phyloP scores from a whole-genome alignment of 2,329 filamentous ascomycete species.

The Thyridium curvatum region DNA sequence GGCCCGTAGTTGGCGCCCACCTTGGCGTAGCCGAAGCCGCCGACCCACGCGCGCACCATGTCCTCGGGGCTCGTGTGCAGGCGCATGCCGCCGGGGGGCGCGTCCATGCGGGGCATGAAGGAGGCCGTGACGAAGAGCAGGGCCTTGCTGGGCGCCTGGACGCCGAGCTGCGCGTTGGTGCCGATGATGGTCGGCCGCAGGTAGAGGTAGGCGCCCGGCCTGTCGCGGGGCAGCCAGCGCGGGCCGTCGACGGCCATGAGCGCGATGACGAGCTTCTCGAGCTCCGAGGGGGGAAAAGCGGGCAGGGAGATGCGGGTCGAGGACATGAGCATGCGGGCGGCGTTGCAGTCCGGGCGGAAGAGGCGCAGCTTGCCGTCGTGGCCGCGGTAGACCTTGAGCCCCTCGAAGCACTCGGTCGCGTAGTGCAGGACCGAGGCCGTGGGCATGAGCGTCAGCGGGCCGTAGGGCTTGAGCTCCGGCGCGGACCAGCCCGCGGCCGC shows the following conservation, averaged over 20 bases:
- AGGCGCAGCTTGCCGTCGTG: constrained; percentile 67
- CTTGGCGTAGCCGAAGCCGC: constrained; percentile 88
- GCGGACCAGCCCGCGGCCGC: constrained; percentile 60
- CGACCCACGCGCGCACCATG: constrained; percentile 86
- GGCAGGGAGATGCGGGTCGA: constrained; percentile 67
- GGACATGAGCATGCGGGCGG: constrained; percentile 55
- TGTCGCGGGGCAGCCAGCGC: constrained; percentile 71
- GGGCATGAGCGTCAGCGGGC: constrained; percentile 70
- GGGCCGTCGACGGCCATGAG: constrained; percentile 67
- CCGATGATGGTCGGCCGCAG: constrained; percentile 83
- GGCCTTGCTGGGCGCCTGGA: constrained; percentile 75
- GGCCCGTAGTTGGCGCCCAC: constrained; percentile 93
- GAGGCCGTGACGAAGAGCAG: constrained; percentile 76
- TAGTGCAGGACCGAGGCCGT: constrained; percentile 81
- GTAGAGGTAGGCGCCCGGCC: constrained; percentile 70
- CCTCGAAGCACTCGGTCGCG: constrained; percentile 87
- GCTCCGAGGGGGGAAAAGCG: constrained; percentile 61
- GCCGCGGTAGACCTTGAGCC: constrained; percentile 75
- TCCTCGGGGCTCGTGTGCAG: constrained; percentile 76
- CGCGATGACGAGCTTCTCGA: constrained; percentile 67
- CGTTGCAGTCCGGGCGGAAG: constrained; percentile 72
- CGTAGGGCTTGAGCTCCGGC: constrained; percentile 71
- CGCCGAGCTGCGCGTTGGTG: constrained; percentile 72
- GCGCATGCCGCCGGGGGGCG: constrained; percentile 53
- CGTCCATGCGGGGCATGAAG: constrained; percentile 53